A percentile compares a stretch with the other conserved stretches of the same genome.
Evolutionary conservation across 495 filamentous ascomycete species (phyloP).

Genomic region (Opeltia flavorubescens): DNA sequence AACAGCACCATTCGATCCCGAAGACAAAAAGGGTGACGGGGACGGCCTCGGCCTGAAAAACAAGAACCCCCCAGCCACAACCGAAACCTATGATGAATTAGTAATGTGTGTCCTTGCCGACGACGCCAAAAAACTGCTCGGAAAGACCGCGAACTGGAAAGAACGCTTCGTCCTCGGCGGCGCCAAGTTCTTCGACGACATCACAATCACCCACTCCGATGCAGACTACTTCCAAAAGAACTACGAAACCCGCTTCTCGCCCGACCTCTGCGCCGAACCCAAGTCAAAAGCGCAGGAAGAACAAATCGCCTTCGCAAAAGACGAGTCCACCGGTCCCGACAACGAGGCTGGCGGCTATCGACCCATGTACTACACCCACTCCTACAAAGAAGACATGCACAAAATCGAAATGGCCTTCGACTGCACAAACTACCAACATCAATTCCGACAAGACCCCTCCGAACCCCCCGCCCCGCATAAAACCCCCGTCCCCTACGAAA

Average conservation of each 20-base stretch:
- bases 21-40: conserved; percentile 12
- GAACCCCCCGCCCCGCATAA: conserved; percentile 20
- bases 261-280: conserved; percentile 29
- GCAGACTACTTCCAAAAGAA: conserved; percentile 57
- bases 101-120: conserved; percentile 68
- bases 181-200: conserved; percentile 68
- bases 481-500: conserved; percentile 30
- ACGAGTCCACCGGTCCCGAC: conserved; percentile 10
- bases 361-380: conserved; percentile 75
- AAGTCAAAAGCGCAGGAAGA: conserved; percentile 32
- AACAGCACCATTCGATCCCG: conserved; percentile 25
- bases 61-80: conserved; percentile 20
- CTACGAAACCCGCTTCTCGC: conserved; percentile 56
- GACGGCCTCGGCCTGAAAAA: conserved; percentile 20
- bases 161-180: conserved; percentile 57
- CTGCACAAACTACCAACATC: conserved; percentile 71
- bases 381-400: conserved; percentile 43
- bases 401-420: conserved; percentile 85
- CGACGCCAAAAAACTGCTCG: conserved; percentile 52
- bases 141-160: conserved; percentile 42
- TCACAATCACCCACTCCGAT: conserved; percentile 74
- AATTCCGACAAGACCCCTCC: conserved; percentile 44
- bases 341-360: conserved; percentile 36
- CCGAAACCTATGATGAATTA: conserved; percentile 52
- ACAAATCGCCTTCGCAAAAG: conserved; percentile 33